Evolutionary conservation across 1,284 basidiomycete species (phyloP), one percentile per base, ranked within the genome.

Genomic region (Pseudozyma tsukubaensis): DNA sequence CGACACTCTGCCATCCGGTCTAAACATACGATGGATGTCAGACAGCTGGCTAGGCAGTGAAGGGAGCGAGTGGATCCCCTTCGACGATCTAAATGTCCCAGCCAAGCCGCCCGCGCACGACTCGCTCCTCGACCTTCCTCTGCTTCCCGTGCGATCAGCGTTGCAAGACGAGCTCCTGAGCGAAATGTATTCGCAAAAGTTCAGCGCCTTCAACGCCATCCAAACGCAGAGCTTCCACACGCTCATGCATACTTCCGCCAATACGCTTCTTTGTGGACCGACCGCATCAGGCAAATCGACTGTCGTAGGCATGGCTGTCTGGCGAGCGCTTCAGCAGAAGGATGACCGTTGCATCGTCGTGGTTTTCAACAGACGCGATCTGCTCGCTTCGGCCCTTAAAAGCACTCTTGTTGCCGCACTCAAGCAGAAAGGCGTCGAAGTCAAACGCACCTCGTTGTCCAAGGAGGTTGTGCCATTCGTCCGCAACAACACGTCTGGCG

Each of bases 31-130:
- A 29, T 91, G 91, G 72, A 89, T 95, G 45, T 98, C 94, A 1
- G 94, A 98, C 84, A 89, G 90, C 71, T 99, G 97, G 97, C 88
- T 97, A 67, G 94, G 94, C 10, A 92, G 94, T 8, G 94, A 97
- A 76, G 90, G 92, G 59, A 89, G 91, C 73, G 81, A 91, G 5
- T 74, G 81, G 12, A 87, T 97, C 37, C 84, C 89, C 0, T 85
- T 98, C 37, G 89, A 90, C 11, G 86, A 88, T 16, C 85, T 98
- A 12, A 85, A 89, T 57, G 94, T 98, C 90, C 95, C 97, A 0
- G 66, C 85, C 8, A 77, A 86, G n/a, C 89, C 90, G 8, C 86
- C 88, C 37, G 87, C 88, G n/a, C 89, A 90, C 78, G 91, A 91
- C 0, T 87, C 89, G 8, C 86, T 93, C 0, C 86, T 97, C 40